A percentile compares a stretch with the other conserved stretches of the same genome.
These are phyloP conservation scores for Trametes villosa DNA, from an alignment of 768 basidiomycete species.

Conservation along the genomic window DNA sequence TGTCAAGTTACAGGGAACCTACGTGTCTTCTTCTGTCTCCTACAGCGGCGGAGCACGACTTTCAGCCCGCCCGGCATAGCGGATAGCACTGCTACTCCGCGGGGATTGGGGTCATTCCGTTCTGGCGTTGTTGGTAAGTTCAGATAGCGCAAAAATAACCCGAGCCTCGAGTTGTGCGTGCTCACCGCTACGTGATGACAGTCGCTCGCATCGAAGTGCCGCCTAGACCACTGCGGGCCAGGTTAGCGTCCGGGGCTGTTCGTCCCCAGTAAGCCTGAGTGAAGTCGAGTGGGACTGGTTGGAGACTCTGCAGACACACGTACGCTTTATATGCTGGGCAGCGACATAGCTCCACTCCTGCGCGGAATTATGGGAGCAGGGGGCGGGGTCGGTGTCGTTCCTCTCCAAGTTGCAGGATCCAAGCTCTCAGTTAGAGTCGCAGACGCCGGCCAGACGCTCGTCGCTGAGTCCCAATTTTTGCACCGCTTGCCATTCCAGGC, in stretches of 20 bases:
- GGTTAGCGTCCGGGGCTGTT: too few relatives aligned
- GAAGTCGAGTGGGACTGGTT: neutral
- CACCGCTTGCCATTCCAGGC: neutral
- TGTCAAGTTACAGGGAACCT: neutral
- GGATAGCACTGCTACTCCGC: neutral
- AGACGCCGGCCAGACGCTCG: conserved; percentile 1
- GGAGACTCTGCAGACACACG: neutral
- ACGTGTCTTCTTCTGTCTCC: neutral
- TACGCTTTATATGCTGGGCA: neutral
- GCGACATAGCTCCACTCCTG: neutral
- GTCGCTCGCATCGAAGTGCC: neutral
- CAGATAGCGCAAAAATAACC: neutral
- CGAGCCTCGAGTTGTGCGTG: neutral
- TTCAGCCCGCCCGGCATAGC: too few relatives aligned
- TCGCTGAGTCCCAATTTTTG: conserved; percentile 1
- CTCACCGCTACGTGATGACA: neutral
- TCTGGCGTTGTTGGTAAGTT: neutral
- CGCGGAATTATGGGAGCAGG: neutral
- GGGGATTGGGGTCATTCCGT: neutral
- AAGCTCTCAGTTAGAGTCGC: conserved; percentile 1
- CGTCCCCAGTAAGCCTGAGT: neutral
- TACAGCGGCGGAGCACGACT: neutral
- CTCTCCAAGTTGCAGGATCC: neutral
- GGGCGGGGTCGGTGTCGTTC: neutral
- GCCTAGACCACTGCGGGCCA: too few relatives aligned